Percentiles rank a stretch among this genome's conserved stretches.
Evolutionary conservation across 2,329 filamentous ascomycete genomes (phyloP).

Genomic region (Cadophora luteo-olivacea): DNA sequence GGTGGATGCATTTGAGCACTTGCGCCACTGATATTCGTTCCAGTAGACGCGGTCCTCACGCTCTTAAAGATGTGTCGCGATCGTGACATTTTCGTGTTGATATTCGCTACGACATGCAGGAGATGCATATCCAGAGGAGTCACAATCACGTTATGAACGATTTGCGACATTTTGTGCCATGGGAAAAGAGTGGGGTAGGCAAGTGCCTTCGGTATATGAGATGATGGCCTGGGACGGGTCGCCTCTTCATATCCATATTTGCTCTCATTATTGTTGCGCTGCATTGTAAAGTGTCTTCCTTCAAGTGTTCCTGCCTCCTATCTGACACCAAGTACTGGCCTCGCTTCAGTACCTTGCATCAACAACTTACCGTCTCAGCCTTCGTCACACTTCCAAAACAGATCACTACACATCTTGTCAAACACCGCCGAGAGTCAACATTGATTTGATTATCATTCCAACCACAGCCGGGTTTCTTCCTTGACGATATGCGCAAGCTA

Average conservation of each 20-base stretch:
- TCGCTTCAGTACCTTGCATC: slow-evolving; percentile 18
- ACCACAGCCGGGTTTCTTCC: slow-evolving; percentile 22
- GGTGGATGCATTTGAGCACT: slow-evolving; percentile 19
- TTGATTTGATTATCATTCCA: slow-evolving; percentile 16
- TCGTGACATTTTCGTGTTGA: slow-evolving; percentile 42
- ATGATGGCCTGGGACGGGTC: slow-evolving; percentile 17
- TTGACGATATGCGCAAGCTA: slow-evolving; percentile 44
- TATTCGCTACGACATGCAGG: slow-evolving; percentile 16
- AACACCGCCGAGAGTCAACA: neutral
- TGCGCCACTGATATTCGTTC: slow-evolving; percentile 26
- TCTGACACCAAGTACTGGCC: slow-evolving; percentile 10
- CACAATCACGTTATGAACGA: slow-evolving; percentile 22
- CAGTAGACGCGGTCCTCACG: slow-evolving; percentile 37
- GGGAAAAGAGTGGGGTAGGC: slow-evolving; percentile 13
- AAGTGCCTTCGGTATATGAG: slow-evolving; percentile 33
- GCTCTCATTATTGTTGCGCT: slow-evolving; percentile 22
- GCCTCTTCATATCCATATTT: slow-evolving; percentile 17
- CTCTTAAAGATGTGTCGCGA: slow-evolving; percentile 57
- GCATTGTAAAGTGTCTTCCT: slow-evolving; percentile 13
- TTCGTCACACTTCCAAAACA: neutral
- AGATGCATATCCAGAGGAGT: slow-evolving; percentile 24
- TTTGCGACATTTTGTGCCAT: slow-evolving; percentile 23
- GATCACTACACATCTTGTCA: slow-evolving; percentile 12
- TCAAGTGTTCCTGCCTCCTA: slow-evolving; percentile 10
- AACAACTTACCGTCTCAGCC: neutral